A percentile compares a stretch with the other conserved stretches of the same genome.
These are phyloP conservation scores for Boechera retrofracta DNA, from an alignment of 345 rosid genomes.

Conservation along the genomic window DNA sequence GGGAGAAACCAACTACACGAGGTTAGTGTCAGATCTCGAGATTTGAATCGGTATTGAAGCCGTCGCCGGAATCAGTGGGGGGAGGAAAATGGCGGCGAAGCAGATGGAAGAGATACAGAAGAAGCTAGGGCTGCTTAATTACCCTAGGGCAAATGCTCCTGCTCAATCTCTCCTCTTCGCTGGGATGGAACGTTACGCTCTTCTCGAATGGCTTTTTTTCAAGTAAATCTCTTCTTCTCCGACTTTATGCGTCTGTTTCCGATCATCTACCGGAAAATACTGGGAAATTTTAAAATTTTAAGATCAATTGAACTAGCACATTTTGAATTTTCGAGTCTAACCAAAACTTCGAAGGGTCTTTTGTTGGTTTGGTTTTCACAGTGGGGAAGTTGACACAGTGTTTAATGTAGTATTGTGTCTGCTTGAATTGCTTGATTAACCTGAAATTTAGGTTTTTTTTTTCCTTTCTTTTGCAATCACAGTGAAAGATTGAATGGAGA, in stretches of 20 bases:
- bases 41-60: slow-evolving; percentile 27
- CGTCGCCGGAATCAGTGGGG: slow-evolving; percentile 24
- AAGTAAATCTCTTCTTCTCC: slow-evolving; percentile 34
- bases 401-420: not conserved
- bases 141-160: slow-evolving; percentile 86
- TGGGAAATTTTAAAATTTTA: not conserved
- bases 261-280: not conserved
- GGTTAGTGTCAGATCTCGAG: slow-evolving; percentile 39
- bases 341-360: not conserved
- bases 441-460: not conserved
- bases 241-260: too few species aligned
- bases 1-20: slow-evolving; percentile 10
- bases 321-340: slow-evolving; percentile 13
- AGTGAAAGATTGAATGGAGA: not conserved
- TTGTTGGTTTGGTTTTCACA: slow-evolving; percentile 20
- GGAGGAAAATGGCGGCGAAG: slow-evolving; percentile 71
- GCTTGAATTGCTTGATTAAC: slow-evolving; percentile 13
- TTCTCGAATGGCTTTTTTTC: slow-evolving; percentile 98
- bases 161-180: slow-evolving; percentile 99
- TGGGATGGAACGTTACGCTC: slow-evolving; percentile 98
- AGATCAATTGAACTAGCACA: not conserved
- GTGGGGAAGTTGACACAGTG: slow-evolving; percentile 1
- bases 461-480: not conserved
- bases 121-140: slow-evolving; percentile 66
- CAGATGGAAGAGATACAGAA: slow-evolving; percentile 95